Evolutionary conservation across 2,329 filamentous ascomycete species (phyloP).

Genomic region (Neonectria magnoliae): DNA sequence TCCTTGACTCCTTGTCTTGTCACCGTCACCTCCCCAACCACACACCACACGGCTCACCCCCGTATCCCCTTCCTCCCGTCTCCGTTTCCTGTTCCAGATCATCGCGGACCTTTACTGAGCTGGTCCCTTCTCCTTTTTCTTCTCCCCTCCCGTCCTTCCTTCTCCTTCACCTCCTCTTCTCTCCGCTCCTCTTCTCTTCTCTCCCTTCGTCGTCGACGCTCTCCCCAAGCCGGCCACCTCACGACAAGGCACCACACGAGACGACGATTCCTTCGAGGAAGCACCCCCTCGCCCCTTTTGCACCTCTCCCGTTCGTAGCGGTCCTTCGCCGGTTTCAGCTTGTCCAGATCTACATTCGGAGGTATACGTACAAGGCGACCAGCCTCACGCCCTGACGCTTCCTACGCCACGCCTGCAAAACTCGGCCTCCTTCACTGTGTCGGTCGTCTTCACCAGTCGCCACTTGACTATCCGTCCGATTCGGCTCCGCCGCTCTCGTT

Average conservation of each 20-base stretch:
- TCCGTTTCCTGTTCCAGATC: slow-evolving; percentile 41
- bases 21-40: slow-evolving; percentile 20
- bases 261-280: slow-evolving; percentile 10
- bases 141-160: slow-evolving; percentile 29
- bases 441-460: slow-evolving; percentile 30
- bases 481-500: slow-evolving; percentile 27
- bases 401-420: slow-evolving; percentile 35
- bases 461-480: slow-evolving; percentile 15
- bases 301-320: slow-evolving; percentile 5
- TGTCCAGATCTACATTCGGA: background rate
- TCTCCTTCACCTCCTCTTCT: slow-evolving; percentile 25
- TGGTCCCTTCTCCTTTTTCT: slow-evolving; percentile 26
- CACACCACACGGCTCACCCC: slow-evolving; percentile 33
- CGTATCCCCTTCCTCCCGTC: slow-evolving; percentile 37
- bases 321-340: slow-evolving; percentile 18
- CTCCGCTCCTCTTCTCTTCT: slow-evolving; percentile 24
- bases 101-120: slow-evolving; percentile 38
- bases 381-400: slow-evolving; percentile 28
- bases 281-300: background rate
- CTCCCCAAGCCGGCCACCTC: slow-evolving; percentile 8
- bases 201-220: slow-evolving; percentile 18
- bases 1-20: slow-evolving; percentile 12
- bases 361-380: slow-evolving; percentile 4
- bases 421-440: slow-evolving; percentile 39
- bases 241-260: slow-evolving; percentile 19